A percentile compares a stretch with the other conserved stretches of the same genome.
These are phyloP conservation scores for Eutrema japonicum DNA, from an alignment of 345 rosid species.

Conservation along the genomic window DNA sequence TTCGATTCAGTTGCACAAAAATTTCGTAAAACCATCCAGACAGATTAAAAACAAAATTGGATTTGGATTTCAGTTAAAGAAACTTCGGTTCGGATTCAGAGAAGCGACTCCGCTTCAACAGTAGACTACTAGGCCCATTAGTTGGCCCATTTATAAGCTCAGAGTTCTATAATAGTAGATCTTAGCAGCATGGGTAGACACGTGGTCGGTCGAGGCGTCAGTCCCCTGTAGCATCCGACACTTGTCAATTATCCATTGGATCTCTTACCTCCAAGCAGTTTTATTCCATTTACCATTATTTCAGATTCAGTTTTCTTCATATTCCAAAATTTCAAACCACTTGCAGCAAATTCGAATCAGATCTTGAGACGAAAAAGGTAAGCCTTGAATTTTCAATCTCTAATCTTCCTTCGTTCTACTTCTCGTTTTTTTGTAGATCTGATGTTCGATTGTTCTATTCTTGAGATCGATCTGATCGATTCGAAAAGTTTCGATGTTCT, in stretches of 20 bases:
- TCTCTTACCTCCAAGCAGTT: slow-evolving; percentile 13
- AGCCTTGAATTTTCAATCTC: slow-evolving; percentile 2
- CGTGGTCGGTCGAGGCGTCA: slow-evolving; percentile 16
- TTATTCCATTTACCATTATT: slow-evolving; percentile 13
- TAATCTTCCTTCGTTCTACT: not conserved
- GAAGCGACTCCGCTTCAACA: not conserved
- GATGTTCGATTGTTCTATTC: not conserved
- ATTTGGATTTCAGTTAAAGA: no score
- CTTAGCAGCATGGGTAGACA: slow-evolving; percentile 9
- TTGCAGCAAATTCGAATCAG: slow-evolving; percentile 25
- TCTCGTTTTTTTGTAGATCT: slow-evolving; percentile 7
- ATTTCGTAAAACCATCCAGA: no score
- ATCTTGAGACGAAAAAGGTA: slow-evolving; percentile 27
- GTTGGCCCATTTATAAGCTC: slow-evolving; percentile 9
- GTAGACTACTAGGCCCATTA: not conserved
- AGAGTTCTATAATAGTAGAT: not conserved
- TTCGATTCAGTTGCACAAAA: no score
- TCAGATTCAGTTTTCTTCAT: slow-evolving; percentile 25
- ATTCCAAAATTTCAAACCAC: slow-evolving; percentile 19
- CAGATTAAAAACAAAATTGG: no score
- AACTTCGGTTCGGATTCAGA: no score
- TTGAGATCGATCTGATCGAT: slow-evolving; percentile 9
- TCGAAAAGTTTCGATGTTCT: slow-evolving; percentile 13
- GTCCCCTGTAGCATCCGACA: slow-evolving; percentile 10
- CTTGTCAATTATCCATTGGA: slow-evolving; percentile 28